These are phyloP conservation scores for Rhododendron kiyosumense DNA, from an alignment of 148 eudicot species.

Conservation along the genomic window DNA sequence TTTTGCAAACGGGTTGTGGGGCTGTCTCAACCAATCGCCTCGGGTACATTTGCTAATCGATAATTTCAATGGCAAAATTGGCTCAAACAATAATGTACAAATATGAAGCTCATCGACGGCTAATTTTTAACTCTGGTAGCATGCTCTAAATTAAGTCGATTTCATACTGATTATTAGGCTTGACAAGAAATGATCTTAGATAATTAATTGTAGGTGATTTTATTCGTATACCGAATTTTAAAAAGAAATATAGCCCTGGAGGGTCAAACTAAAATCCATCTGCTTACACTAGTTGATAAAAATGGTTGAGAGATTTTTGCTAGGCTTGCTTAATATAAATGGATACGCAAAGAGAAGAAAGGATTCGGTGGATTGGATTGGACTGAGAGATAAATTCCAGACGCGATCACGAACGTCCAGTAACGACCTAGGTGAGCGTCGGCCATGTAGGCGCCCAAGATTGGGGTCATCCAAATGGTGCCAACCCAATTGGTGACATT, in stretches of 20 bases:
- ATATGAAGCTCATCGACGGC: not conserved
- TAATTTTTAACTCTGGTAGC: not conserved
- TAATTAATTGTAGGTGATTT: not conserved
- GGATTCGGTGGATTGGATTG: not conserved
- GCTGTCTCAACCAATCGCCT: too few species aligned
- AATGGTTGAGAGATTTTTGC: not conserved
- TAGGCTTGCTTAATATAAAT: not conserved
- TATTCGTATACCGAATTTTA: not conserved
- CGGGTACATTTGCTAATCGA: too few species aligned
- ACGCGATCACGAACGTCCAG: conserved; percentile 49
- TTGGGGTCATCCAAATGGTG: conserved; percentile 57
- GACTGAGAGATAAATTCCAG: conserved; percentile 49
- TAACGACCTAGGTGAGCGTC: conserved; percentile 62
- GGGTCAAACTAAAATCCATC: not conserved
- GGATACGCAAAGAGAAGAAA: not conserved
- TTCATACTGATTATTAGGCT: not conserved
- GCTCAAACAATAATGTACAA: not conserved
- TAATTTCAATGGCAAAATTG: not conserved
- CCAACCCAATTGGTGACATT: conserved; percentile 68
- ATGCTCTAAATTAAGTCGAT: not conserved
- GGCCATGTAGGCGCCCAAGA: conserved; percentile 59
- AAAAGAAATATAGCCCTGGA: too few species aligned
- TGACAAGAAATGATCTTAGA: not conserved
- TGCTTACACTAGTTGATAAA: not conserved
- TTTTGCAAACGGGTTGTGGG: too few species aligned